Conservation (phyloP, 495 filamentous ascomycete genomes). For the Penicillium tannophilum region DNA sequence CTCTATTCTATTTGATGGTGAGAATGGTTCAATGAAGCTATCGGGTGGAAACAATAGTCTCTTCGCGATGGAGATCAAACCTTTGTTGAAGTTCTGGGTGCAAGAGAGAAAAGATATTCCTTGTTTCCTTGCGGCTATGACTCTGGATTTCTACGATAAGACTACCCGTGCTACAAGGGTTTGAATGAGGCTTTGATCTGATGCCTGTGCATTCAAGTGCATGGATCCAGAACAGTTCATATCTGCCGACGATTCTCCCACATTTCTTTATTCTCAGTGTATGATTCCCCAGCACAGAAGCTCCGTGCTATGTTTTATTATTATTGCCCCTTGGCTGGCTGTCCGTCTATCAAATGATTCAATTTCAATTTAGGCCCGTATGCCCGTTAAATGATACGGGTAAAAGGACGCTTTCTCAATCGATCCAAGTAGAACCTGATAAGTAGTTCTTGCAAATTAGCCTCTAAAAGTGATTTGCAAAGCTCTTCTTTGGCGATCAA, state of each 20-base stretch:
- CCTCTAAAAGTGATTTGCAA: too few species aligned
- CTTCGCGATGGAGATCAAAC: constrained; percentile 82
- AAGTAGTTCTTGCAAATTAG: too few species aligned
- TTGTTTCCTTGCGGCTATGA: constrained; percentile 86
- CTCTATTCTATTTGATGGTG: constrained; percentile 94
- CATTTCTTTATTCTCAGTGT: constrained; percentile 10
- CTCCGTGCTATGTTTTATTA: constrained; percentile 27
- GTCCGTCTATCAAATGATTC: background rate
- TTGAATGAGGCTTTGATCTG: constrained; percentile 12
- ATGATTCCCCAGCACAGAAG: constrained; percentile 34
- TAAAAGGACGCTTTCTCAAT: too few species aligned
- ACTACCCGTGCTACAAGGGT: constrained; percentile 54
- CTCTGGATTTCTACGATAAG: constrained; percentile 90
- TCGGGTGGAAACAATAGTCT: constrained; percentile 81
- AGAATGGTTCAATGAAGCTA: constrained; percentile 96
- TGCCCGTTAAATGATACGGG: background rate
- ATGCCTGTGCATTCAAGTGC: background rate
- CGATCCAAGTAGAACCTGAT: too few species aligned
- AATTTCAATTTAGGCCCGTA: background rate
- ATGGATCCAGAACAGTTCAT: background rate
- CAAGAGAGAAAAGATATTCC: constrained; percentile 88
- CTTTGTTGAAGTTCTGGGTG: constrained; percentile 90
- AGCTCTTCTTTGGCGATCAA: too few species aligned
- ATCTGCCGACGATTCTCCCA: constrained; percentile 4
- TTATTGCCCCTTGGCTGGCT: background rate